Evolutionary conservation across 2,329 filamentous ascomycete species (phyloP).

Genomic region (Aureobasidium sp.): DNA sequence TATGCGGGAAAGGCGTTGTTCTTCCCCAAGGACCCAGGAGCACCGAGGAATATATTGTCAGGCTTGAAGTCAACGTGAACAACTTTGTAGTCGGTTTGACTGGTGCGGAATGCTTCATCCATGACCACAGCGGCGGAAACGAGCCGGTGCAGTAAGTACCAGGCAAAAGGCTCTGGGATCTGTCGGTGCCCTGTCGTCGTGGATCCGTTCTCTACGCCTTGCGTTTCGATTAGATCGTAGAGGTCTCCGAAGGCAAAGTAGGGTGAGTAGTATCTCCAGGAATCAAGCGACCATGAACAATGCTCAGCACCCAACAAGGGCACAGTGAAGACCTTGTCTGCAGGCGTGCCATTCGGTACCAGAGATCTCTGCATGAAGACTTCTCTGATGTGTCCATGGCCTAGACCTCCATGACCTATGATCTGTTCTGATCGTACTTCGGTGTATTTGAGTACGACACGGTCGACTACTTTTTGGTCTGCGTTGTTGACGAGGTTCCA

Average conservation of each 20-base stretch:
- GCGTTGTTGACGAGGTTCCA: not conserved
- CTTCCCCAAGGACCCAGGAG: not conserved
- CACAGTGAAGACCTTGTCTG: not conserved
- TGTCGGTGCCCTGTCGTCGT: not conserved
- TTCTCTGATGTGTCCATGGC: not conserved
- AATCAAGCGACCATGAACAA: not conserved
- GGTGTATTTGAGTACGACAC: not conserved
- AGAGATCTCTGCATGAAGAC: not conserved
- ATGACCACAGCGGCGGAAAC: not conserved
- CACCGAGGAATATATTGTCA: not conserved
- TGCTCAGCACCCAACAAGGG: not conserved
- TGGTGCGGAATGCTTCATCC: not conserved
- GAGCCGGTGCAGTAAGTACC: conserved; percentile 1
- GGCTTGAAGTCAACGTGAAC: conserved; percentile 1
- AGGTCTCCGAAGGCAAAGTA: not conserved
- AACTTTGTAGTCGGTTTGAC: not conserved
- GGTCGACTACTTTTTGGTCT: not conserved
- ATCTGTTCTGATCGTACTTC: not conserved
- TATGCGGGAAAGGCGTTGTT: not conserved
- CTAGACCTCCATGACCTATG: not conserved
- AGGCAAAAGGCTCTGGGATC: conserved; percentile 1
- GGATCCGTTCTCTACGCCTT: not conserved
- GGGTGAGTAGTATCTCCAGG: not conserved
- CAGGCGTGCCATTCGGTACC: not conserved
- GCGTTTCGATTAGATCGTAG: not conserved